Evolutionary conservation across 2,329 filamentous ascomycete genomes (phyloP), one percentile per base, ranked within the genome.

Genomic region (Didymellaceae sp.): DNA sequence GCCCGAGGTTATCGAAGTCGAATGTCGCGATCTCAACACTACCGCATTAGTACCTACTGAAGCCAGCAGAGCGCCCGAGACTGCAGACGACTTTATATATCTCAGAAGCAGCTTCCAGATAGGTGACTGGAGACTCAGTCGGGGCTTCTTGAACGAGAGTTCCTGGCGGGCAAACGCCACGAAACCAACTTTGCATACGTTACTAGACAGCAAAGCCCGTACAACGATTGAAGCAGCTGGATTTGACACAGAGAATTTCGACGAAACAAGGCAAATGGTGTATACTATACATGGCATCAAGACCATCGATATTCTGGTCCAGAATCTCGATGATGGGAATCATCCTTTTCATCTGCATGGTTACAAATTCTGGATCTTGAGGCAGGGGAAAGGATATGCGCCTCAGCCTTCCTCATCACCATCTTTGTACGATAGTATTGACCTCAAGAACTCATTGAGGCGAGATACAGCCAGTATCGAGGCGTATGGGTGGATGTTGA

Each of bases 391-490:
- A 16, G 58, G 57, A 10, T 67, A 68, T 25, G 55, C 65, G 8
- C 59, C 64, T 5, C 40, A 17, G 18, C 35, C 13, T 6, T 51
- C 4, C 50, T 60, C 6, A 70, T 70, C 63, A 57, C 73, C 45
- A 1, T 43, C 45, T 6, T 13, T 43, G 3, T 42, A 40, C 26
- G 34, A 45, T 5, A 68, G 26, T 5, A 50, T 68, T 5, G 67
- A 74, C 52, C 13, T 64, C 3, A 33, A 22, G 4, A 71, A 71
- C 30, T 68, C 77, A 0, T 82, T 89, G 76, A 77, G 87, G 6
- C 77, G 89, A 6, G 89, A 93, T 55, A 89, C 86, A 0, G 71
- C 88, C 0, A 81, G 87, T 1, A 72, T 91, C 0, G 80, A 80
- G 16, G 86, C 86, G 0, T 78, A 83, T 24, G 87, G 89, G 0